phyloP scores from a whole-genome alignment of 805 yeast genomes.

The Hanseniaspora meyeri region DNA sequence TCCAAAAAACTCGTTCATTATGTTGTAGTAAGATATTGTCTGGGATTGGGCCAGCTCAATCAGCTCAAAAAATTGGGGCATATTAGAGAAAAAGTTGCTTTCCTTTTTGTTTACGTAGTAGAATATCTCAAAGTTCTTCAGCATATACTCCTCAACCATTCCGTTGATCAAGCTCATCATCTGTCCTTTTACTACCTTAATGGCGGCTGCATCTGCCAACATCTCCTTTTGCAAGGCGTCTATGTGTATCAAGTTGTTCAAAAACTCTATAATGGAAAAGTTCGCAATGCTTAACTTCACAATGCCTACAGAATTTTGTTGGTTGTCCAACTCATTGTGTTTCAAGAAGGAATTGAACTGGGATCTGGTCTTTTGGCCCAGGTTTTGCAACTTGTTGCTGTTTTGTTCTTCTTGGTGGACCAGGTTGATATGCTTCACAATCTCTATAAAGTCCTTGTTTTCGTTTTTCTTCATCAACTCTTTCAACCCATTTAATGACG shows the following conservation, averaged over 20 bases:
- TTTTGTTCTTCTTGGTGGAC: background rate
- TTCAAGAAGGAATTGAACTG: slow-evolving; percentile 9
- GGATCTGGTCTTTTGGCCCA: slow-evolving; percentile 2
- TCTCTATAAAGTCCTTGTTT: slow-evolving; percentile 20
- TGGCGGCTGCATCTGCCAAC: slow-evolving; percentile 28
- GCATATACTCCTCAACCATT: slow-evolving; percentile 1
- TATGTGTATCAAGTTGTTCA: background rate
- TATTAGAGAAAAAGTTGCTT: background rate
- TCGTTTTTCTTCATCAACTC: slow-evolving; percentile 20
- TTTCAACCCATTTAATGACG: slow-evolving; percentile 19
- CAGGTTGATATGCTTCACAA: slow-evolving; percentile 15
- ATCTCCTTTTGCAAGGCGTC: slow-evolving; percentile 2
- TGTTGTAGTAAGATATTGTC: background rate
- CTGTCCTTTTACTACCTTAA: background rate
- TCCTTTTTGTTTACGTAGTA: background rate
- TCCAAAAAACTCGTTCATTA: background rate
- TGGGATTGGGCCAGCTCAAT: background rate
- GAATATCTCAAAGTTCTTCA: slow-evolving; percentile 5
- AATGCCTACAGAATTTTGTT: background rate
- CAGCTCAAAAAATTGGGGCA: background rate
- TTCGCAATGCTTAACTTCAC: background rate
- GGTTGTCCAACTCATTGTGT: background rate
- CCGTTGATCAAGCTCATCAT: background rate
- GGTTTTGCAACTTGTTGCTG: slow-evolving; percentile 3
- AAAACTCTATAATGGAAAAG: background rate